Conservation (phyloP, 768 basidiomycete genomes). For the Cystobasidium tubakii region DNA sequence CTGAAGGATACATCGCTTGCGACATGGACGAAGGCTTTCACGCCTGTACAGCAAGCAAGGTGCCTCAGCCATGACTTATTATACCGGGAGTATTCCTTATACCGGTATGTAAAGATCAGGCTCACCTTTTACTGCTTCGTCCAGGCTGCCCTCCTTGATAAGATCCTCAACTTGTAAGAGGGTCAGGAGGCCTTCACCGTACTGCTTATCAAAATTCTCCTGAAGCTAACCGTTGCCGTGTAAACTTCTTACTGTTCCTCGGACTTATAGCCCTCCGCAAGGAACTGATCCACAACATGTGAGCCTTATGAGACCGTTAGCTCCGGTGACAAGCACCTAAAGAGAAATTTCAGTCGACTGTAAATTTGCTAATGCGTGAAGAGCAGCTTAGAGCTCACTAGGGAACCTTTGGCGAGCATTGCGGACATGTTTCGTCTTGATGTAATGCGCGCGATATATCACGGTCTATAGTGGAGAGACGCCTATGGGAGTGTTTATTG, state of each 20-base stretch:
- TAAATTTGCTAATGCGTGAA: no score
- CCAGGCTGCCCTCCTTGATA: neutral
- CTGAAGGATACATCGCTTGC: conserved; percentile 34
- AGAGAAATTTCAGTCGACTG: neutral
- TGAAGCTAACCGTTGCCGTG: neutral
- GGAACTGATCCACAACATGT: conserved; percentile 16
- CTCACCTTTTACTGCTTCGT: conserved; percentile 27
- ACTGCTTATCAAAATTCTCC: conserved; percentile 1
- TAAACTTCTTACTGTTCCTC: conserved; percentile 11
- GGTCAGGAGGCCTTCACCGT: neutral
- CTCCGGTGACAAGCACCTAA: conserved; percentile 25
- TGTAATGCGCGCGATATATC: no score
- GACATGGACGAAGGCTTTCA: neutral
- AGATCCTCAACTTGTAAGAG: conserved; percentile 19
- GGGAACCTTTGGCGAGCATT: neutral
- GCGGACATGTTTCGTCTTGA: conserved; percentile 14
- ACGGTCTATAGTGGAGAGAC: no score
- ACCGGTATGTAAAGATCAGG: neutral
- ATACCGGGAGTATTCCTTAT: no score
- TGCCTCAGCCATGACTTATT: no score
- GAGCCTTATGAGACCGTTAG: conserved; percentile 18
- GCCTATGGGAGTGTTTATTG: no score
- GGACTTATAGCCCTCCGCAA: conserved; percentile 7
- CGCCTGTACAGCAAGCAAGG: no score
- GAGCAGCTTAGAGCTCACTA: neutral